Percentiles rank a stretch among this genome's conserved stretches.
phyloP scores from a whole-genome alignment of 176 grass and related monocot species.

The Oryza officinalis region DNA sequence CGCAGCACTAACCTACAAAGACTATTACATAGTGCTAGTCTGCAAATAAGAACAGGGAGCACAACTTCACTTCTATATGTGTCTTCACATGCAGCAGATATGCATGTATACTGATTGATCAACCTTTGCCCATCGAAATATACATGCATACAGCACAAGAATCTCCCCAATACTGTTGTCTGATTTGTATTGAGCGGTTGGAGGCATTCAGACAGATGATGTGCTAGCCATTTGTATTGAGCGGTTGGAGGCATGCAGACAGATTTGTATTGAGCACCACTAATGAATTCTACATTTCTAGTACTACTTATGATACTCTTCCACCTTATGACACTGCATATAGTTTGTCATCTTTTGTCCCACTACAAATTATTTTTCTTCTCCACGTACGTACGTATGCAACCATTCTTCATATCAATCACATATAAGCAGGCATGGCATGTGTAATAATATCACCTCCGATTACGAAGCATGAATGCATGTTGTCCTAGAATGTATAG shows the following conservation, averaged over 20 bases:
- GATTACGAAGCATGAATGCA: no score
- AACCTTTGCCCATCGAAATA: not conserved
- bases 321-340: not conserved
- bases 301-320: not conserved
- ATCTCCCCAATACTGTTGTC: not conserved
- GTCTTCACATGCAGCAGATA: conserved; percentile 13
- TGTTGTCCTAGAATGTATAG: no score
- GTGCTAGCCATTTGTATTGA: not conserved
- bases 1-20: conserved; percentile 22
- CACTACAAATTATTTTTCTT: not conserved
- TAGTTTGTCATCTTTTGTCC: not conserved
- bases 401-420: no score
- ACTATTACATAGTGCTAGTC: not conserved
- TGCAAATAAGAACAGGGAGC: no score
- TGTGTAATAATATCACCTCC: not conserved
- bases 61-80: no score
- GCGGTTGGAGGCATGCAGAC: not conserved
- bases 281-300: not conserved
- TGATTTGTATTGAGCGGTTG: not conserved
- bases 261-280: not conserved
- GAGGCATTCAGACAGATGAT: not conserved
- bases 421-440: no score
- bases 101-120: not conserved
- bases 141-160: not conserved
- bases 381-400: not conserved